Evolutionary conservation across 2,329 filamentous ascomycete genomes (phyloP), one percentile per base, ranked within the genome.

Genomic region (Chaetothyriales sp.): DNA sequence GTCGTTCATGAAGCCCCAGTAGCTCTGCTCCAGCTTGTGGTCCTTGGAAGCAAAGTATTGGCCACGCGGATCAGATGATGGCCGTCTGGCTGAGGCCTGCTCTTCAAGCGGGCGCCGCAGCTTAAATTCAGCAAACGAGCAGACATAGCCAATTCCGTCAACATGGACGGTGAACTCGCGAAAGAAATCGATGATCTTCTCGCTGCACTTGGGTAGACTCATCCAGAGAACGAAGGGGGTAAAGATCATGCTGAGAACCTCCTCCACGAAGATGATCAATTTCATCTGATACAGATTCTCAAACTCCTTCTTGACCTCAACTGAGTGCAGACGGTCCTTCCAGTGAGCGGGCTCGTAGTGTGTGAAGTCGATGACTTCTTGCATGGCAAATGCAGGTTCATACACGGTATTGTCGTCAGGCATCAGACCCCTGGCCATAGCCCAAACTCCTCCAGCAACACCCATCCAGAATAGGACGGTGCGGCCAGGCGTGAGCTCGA

Each of bases 111-210:
- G 84, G 64, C 88, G 90, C 66, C 94, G 89, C 70, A 96, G 96
- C 56, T 95, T 86, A 61, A 98, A 98, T 36, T 95, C 87, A 2
- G 92, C 92, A 68, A 95, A 96, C 1, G 90, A 95, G 67, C 92
- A 98, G 9, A 96, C 87, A 58, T 95, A 90, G 19, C 92, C 92
- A 36, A 98, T 76, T 0, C 92, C 92, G 62, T 98, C 92, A 15
- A 98, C 90, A 60, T 98, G 89, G 19, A 98, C 81, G 0, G 92
- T 96, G 60, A 96, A 95, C 64, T 98, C 92, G 42, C 92, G 82
- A 72, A 98, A 96, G 68, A 98, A 98, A 68, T 98, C 92, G 52
- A 96, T 83, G 56, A 98, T 83, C 53, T 89, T 86, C 59, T 96
- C 90, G 64, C 85, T 90, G 65, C 86, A 93, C 59, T 81, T 84